Percentiles rank a stretch among this genome's conserved stretches.
phyloP scores from a whole-genome alignment of 176 grass and related monocot species.

The Tillandsia leiboldiana region DNA sequence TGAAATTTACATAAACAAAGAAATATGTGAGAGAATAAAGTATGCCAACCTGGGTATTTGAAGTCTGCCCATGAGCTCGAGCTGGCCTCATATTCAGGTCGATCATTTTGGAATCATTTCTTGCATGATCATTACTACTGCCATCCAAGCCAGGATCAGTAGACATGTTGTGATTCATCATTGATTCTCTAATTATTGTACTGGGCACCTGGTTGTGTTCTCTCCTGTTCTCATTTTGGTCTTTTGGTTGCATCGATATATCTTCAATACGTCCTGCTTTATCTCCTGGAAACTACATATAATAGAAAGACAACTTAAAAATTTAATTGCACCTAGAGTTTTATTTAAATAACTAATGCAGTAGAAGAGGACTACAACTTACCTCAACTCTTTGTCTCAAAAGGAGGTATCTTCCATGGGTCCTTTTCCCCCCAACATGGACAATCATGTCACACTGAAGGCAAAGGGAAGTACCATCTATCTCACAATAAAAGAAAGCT shows the following conservation, averaged over 20 bases:
- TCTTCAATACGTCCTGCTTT: conserved; percentile 61
- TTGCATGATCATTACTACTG: conserved; percentile 39
- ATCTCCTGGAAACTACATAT: conserved; percentile 84
- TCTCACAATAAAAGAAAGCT: conserved; percentile 98
- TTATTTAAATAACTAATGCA: conserved; percentile 4
- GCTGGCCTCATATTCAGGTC: conserved; percentile 77
- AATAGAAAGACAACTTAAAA: conserved; percentile 15
- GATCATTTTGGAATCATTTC: conserved; percentile 86
- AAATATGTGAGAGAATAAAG: background rate
- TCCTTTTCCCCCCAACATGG: conserved; percentile 94
- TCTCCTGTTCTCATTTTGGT: conserved; percentile 29
- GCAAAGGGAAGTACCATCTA: conserved; percentile 98
- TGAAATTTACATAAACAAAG: background rate
- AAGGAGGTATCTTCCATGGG: conserved; percentile 86
- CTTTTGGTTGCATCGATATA: conserved; percentile 44
- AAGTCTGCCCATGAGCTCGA: conserved; percentile 54
- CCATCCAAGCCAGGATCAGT: conserved; percentile 32
- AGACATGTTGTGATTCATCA: conserved; percentile 37
- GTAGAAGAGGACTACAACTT: conserved; percentile 16
- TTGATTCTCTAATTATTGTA: conserved; percentile 35
- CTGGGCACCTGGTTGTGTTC: conserved; percentile 39
- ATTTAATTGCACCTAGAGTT: background rate
- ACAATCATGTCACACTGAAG: conserved; percentile 93
- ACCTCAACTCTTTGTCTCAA: conserved; percentile 89
- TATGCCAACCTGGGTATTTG: conserved; percentile 63